Base-by-base conservation (phyloP, 192 early-diverging fungal species). In the Coemansia sp. region DNA sequence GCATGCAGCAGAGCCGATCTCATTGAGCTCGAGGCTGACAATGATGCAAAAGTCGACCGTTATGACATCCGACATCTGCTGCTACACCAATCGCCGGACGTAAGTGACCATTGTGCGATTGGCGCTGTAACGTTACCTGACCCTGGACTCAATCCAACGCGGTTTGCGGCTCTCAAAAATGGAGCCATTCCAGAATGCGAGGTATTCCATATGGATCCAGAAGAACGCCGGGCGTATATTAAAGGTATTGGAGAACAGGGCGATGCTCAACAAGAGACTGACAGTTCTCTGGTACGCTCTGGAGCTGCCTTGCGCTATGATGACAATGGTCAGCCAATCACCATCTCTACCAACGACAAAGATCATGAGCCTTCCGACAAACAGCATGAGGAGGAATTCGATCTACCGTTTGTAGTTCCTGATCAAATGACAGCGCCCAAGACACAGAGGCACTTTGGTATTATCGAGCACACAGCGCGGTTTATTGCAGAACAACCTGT, bases 401-500 rank as follows among this genome's bases (percentile, higher is more conserved):
- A 0, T 1, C 68, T 53, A 1, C 19, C 27, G 3, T 73, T 80
- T 54, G 54, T 60, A 0, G 61, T 74, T 14, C 71, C 77, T 0
- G 64, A 73, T 4, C 60, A 47, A 4, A 64, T 74, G 60, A 47
- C 27, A 0, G 10, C 25, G 76, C 91, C 91, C 6, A 62, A 58
- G 18, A 84, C 82, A 9, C 69, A 83, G 56, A 62, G 86, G 34
- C 79, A 86, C 30, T 83, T 86, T 54, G 84, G 80, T n/a, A 78
- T 92, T 41, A 88, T 92, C 28, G 88, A 91, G 60, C 73, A 78
- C 27, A 90, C 89, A 0, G 89, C 90, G 10, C 81, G 82, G 59
- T 89, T 92, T 67, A 77, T 92, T 41, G 72, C 82, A 49, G 69
- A 70, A 1, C 81, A 73, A 49, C 63, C 53, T 62, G 76, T 60